Evolutionary conservation across 2,329 filamentous ascomycete genomes (phyloP).

Genomic region (Trichoderma harzianum): DNA sequence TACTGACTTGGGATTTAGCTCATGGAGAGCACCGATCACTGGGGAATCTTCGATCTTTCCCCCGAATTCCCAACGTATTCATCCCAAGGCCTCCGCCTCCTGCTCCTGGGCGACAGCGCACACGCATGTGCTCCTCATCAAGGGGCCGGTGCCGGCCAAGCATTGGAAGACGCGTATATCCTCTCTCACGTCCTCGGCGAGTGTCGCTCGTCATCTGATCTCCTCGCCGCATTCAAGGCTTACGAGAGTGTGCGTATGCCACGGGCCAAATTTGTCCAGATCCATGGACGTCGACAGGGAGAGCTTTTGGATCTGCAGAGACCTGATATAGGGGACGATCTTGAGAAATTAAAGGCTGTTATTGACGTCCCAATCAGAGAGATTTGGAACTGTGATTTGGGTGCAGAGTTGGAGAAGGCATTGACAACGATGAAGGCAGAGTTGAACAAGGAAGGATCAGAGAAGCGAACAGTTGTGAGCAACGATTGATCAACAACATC

Average conservation of each 20-base stretch:
- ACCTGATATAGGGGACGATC: constrained; percentile 11
- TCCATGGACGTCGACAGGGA: constrained; percentile 19
- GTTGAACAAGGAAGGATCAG: not conserved
- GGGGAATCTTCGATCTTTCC: constrained; percentile 20
- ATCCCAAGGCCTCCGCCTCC: constrained; percentile 31
- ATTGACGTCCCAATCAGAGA: constrained; percentile 7
- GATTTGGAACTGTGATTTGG: constrained; percentile 8
- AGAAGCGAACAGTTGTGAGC: not conserved
- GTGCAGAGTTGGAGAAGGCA: constrained; percentile 1
- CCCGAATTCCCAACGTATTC: constrained; percentile 16
- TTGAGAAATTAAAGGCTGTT: constrained; percentile 14
- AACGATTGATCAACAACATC: not conserved
- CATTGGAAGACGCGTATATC: constrained; percentile 35
- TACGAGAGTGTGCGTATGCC: constrained; percentile 21
- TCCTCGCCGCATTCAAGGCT: constrained; percentile 14
- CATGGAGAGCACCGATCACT: constrained; percentile 18
- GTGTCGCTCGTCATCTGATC: not conserved
- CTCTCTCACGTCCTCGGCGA: constrained; percentile 21
- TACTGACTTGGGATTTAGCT: constrained; percentile 1
- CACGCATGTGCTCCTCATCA: constrained; percentile 47
- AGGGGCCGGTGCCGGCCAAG: constrained; percentile 43
- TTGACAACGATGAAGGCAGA: not conserved
- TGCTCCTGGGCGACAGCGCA: constrained; percentile 46
- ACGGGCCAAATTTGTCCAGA: constrained; percentile 18
- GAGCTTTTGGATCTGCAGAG: constrained; percentile 17